Evolutionary conservation across 208 protist species (phyloP), one percentile per base, ranked within the genome.

Genomic region (Trypanosoma brucei): DNA sequence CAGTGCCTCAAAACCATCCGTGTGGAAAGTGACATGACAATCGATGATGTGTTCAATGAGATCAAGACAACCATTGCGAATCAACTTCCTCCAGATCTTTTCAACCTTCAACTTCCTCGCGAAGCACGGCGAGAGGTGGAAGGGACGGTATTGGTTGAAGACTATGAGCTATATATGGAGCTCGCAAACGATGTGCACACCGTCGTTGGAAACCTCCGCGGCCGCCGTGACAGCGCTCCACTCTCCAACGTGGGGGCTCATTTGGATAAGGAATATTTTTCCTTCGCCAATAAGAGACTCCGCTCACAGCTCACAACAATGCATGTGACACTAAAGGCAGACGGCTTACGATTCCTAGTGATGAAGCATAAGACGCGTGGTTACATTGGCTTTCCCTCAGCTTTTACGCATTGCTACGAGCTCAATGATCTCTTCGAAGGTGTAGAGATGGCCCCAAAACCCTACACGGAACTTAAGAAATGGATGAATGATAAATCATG

Each of bases 311-410:
- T 90, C 58, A 63, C 61, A 0, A 66, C 73, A 33, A 79, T 86
- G 61, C 75, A 79, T 52, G 89, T 92, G 34, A 95, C 89, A 0
- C 63, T 86, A 2, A 95, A 95, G 62, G 78, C 81, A 13, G 89
- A 95, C 65, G 89, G 89, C 0, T 53, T 83, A 60, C 83, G 89
- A 8, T 84, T 84, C 44, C 60, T 95, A 5, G 54, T 95, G 8
- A 82, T 91, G 6, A 79, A 84, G 64, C 86, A 95, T 69, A 65
- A 68, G 9, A 57, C 71, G 36, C 83, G 79, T 33, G 86, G 86
- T 22, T 85, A 81, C 45, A 72, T 95, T 37, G 86, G 83, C 33
- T 85, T 95, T 53, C 89, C 89, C 3, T 72, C 76, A 5, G 51
- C 59, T 14, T 95, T 92, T 75, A 86, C 72, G 7, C 65, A 75